Conservation (phyloP, 805 yeast genomes). For the Wickerhamomyces silvicola region DNA sequence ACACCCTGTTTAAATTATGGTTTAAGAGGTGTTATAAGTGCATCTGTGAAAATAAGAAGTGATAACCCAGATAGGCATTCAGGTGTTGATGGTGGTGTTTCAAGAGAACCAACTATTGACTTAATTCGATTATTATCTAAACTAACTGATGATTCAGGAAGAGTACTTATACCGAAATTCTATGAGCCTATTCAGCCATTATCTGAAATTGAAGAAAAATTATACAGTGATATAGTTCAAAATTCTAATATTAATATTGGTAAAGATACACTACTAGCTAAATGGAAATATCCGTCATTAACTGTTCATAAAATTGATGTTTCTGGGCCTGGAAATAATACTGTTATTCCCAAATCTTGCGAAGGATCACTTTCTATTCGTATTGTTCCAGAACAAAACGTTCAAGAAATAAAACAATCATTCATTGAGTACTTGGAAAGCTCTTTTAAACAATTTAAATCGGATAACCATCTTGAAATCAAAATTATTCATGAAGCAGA, state of each 20-base stretch:
- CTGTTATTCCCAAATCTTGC: conserved; percentile 83
- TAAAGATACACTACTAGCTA: conserved; percentile 55
- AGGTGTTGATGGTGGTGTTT: conserved; percentile 93
- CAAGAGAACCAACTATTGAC: conserved; percentile 85
- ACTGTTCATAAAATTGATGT: conserved; percentile 80
- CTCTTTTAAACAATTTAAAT: conserved; percentile 42
- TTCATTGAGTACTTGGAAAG: conserved; percentile 41
- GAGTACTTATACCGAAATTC: conserved; percentile 60
- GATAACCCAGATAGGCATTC: conserved; percentile 88
- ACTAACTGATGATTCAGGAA: conserved; percentile 50
- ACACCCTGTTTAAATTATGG: conserved; percentile 94
- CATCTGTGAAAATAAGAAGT: conserved; percentile 61
- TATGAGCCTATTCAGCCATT: conserved; percentile 60
- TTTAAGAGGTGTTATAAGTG: conserved; percentile 82
- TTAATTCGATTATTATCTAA: conserved; percentile 64
- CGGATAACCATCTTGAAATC: conserved; percentile 58
- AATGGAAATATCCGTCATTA: conserved; percentile 87
- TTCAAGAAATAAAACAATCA: conserved; percentile 46
- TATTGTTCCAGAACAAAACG: conserved; percentile 82
- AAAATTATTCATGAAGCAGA: conserved; percentile 79
- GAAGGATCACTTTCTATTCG: conserved; percentile 74
- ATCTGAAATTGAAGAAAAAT: conserved; percentile 47
- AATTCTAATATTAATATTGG: conserved; percentile 28
- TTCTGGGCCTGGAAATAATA: conserved; percentile 84
- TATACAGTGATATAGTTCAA: conserved; percentile 56